Percentiles rank a stretch among this genome's conserved stretches.
These are phyloP conservation scores for Nepenthes mirabilis DNA, from an alignment of 148 eudicot species.

Conservation along the genomic window DNA sequence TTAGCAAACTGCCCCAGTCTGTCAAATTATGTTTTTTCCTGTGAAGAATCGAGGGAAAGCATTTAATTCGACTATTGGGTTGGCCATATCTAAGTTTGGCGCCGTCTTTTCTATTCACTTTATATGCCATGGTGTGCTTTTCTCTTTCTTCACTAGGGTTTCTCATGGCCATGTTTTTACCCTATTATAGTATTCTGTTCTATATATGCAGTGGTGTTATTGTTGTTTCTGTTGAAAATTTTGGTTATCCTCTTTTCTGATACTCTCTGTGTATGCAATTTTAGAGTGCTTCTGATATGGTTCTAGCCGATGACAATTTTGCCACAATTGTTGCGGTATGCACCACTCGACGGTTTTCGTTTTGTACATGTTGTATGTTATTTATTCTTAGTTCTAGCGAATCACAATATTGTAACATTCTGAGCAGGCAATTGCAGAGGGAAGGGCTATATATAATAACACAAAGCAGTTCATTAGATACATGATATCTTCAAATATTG, in stretches of 20 bases:
- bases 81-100: too few species aligned
- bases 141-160: too few species aligned
- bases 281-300: slow-evolving; percentile 99
- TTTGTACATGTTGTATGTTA: slow-evolving; percentile 1
- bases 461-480: slow-evolving; percentile 99
- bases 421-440: slow-evolving; percentile 97
- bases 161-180: too few species aligned
- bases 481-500: slow-evolving; percentile 99
- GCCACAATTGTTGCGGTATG: slow-evolving; percentile 96
- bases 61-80: too few species aligned
- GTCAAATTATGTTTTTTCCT: too few species aligned
- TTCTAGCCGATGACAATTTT: slow-evolving; percentile 96
- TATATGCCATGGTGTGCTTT: too few species aligned
- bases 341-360: slow-evolving; percentile 6
- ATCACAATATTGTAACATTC: slow-evolving; percentile 1
- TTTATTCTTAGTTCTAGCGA: neutral
- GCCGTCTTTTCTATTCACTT: too few species aligned
- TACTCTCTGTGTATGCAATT: slow-evolving; percentile 5
- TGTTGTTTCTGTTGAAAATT: neutral
- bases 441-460: slow-evolving; percentile 98
- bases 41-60: too few species aligned
- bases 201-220: neutral
- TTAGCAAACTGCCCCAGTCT: too few species aligned
- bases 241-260: neutral
- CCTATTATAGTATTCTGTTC: too few species aligned